Base-by-base conservation (phyloP, 495 filamentous ascomycete genomes). In the Penicillium antarcticum region DNA sequence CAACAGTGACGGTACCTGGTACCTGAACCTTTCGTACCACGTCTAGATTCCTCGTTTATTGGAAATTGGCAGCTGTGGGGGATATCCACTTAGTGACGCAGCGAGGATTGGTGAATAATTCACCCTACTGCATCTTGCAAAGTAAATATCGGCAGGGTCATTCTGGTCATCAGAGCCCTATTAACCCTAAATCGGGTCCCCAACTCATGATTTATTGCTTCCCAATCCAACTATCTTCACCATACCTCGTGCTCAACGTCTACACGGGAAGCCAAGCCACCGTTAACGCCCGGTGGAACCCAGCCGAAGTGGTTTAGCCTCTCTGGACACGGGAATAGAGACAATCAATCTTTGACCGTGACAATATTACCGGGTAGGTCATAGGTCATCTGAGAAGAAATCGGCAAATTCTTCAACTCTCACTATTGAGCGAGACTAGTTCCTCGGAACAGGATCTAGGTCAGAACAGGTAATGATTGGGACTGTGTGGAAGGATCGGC, bases 231-330 rank as follows among this genome's bases (percentile, higher is more conserved):
- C 56, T n/a, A n/a, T 56, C 48, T 55, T 57, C 47, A 44, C 19
- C 38, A 44, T 44, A 41, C 44, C 59, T 56, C 59, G 52, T 62
- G 60, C 56, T 52, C 42, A 37, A 29, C 5, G 26, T 29, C 26
- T 19, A 12, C 34, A 18, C 13, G 6, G 37, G 45, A 10, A 33
- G 51, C 48, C 44, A 55, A 46, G 57, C 31, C 60, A 53, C 42
- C 53, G 51, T 55, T 62, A 52, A 47, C 57, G 60, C 60, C 60
- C 54, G 45, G 60, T 63, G 60, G 60, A 43, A 42, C 36, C 51
- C 38, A 26, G 12, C 39, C 41, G 39, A 51, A 13, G 39, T 14
- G 48, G 34, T 33, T 39, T 31, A 18, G 48, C 18, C n/a, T 38
- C 26, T 57, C 46, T 55, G 44, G 45, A 61, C 60, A 43, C 54